Conservation (phyloP, 2,329 filamentous ascomycete genomes). For the Diaporthe australafricana region DNA sequence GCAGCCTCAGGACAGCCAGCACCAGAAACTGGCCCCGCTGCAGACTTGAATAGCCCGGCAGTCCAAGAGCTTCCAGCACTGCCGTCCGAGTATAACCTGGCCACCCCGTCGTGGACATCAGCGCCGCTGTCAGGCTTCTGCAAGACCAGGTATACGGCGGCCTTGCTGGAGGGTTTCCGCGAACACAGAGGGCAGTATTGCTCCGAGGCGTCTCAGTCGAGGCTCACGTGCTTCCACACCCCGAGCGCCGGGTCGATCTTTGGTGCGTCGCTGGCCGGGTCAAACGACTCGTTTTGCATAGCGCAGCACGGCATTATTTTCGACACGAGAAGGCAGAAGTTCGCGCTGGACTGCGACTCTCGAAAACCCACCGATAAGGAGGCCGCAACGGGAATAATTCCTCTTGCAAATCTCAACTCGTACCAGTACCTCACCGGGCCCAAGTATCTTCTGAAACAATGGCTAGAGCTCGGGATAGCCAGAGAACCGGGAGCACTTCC, state of each 20-base stretch:
- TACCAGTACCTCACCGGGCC: slow-evolving; percentile 33
- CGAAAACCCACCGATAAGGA: background rate
- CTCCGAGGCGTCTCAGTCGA: slow-evolving; percentile 14
- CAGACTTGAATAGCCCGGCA: background rate
- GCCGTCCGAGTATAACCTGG: background rate
- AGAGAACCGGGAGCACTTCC: background rate
- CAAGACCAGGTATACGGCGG: background rate
- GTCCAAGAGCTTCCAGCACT: background rate
- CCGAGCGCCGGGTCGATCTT: background rate
- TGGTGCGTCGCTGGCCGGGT: background rate
- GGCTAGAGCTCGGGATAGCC: background rate
- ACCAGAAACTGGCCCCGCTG: background rate
- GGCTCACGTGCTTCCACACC: slow-evolving; percentile 27
- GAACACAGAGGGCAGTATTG: slow-evolving; percentile 30
- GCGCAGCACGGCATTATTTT: background rate
- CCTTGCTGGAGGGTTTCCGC: slow-evolving; percentile 49
- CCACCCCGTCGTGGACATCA: background rate
- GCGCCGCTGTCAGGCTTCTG: background rate
- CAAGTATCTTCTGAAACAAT: slow-evolving; percentile 1
- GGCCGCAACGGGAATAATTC: background rate
- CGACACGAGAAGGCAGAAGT: slow-evolving; percentile 3
- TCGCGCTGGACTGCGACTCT: background rate
- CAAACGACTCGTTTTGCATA: slow-evolving; percentile 29
- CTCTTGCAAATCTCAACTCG: background rate
- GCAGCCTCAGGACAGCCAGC: background rate